A percentile compares a stretch with the other conserved stretches of the same genome.
phyloP scores from a whole-genome alignment of 2,329 filamentous ascomycete species.

The Xylaria multiplex region DNA sequence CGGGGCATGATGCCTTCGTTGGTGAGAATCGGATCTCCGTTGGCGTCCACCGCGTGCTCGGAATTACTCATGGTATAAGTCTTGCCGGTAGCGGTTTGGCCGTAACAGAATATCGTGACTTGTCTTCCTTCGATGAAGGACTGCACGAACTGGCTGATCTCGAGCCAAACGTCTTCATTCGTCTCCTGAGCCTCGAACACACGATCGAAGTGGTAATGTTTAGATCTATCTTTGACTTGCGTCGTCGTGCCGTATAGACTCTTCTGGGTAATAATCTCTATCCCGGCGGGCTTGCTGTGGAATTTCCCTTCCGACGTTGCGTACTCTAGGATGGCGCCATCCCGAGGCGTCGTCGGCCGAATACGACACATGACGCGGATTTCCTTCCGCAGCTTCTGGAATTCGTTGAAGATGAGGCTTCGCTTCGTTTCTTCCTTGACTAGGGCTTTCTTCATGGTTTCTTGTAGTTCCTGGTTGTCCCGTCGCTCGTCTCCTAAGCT shows the following conservation, averaged over 20 bases:
- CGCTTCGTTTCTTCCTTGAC: conserved; percentile 60
- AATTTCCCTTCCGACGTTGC: conserved; percentile 26
- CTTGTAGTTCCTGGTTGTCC: conserved; percentile 4
- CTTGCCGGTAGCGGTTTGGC: conserved; percentile 95
- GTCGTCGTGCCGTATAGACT: conserved; percentile 42
- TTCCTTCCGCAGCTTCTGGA: conserved; percentile 95
- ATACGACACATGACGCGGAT: conserved; percentile 98
- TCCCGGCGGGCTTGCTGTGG: conserved; percentile 29
- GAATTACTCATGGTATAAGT: conserved; percentile 86
- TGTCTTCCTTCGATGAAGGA: conserved; percentile 96
- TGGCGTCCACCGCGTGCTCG: conserved; percentile 5
- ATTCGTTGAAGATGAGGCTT: conserved; percentile 93
- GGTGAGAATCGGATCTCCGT: conserved; percentile 40
- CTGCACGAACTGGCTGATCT: conserved; percentile 96
- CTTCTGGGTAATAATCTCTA: conserved; percentile 80
- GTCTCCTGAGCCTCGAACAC: conserved; percentile 81
- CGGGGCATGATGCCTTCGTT: conserved; percentile 92
- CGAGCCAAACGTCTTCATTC: conserved; percentile 89
- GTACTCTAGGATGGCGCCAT: conserved; percentile 2
- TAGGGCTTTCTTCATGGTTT: conserved; percentile 32
- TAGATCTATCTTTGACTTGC: conserved; percentile 11
- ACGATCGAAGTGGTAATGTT: conserved; percentile 83
- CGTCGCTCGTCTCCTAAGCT: conserved; percentile 4
- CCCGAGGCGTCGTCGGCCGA: conserved; percentile 63
- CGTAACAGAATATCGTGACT: conserved; percentile 97